These are phyloP conservation scores for Fusarium palustre DNA, from an alignment of 2,329 filamentous ascomycete genomes.

Conservation along the genomic window DNA sequence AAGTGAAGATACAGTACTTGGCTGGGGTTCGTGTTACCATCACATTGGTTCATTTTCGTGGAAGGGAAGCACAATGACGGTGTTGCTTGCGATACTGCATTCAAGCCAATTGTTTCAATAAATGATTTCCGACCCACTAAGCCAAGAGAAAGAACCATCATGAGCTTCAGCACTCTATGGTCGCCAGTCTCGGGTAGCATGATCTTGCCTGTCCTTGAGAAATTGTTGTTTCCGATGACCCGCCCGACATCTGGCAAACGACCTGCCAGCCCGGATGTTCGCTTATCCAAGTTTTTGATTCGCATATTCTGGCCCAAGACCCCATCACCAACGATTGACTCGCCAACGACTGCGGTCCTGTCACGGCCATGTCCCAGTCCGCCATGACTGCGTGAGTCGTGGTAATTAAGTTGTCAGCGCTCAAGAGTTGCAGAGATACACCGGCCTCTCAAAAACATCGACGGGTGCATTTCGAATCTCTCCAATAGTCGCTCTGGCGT, in stretches of 20 bases:
- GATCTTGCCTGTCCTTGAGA: constrained; percentile 26
- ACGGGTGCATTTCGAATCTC: constrained; percentile 30
- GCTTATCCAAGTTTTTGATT: constrained; percentile 47
- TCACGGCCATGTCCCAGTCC: constrained; percentile 20
- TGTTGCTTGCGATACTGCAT: constrained; percentile 21
- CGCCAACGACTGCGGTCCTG: constrained; percentile 16
- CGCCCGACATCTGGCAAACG: constrained; percentile 34
- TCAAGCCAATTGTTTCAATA: constrained; percentile 25
- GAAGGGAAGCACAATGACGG: constrained; percentile 33
- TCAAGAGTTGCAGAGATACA: constrained; percentile 9
- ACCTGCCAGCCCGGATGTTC: constrained; percentile 39
- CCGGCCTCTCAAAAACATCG: constrained; percentile 18
- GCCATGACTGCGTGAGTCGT: constrained; percentile 4
- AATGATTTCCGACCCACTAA: constrained; percentile 23
- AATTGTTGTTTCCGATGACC: constrained; percentile 44
- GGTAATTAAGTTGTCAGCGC: constrained; percentile 6
- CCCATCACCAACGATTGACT: constrained; percentile 24
- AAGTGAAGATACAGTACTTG: background rate
- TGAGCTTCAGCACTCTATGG: constrained; percentile 21
- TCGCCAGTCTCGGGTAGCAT: constrained; percentile 40
- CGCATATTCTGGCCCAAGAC: constrained; percentile 30
- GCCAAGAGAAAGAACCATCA: constrained; percentile 3
- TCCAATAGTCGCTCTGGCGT: constrained; percentile 29
- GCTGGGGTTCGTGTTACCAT: constrained; percentile 30
- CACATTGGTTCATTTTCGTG: constrained; percentile 34